phyloP scores from a whole-genome alignment of 805 yeast species.

The Candida easanensis region DNA sequence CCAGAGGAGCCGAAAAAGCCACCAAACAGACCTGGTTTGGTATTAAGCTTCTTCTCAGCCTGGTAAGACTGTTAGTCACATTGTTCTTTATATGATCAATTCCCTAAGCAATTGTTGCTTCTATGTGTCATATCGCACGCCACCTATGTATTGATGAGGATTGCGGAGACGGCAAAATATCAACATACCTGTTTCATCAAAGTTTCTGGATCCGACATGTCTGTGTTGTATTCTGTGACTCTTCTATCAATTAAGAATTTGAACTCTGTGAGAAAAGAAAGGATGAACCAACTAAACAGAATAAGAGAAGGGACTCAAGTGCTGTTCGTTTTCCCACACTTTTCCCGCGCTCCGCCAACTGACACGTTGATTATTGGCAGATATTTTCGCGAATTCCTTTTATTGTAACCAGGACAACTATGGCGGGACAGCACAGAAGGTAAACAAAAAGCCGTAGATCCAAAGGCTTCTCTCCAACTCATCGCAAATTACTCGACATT shows the following conservation, averaged over 20 bases:
- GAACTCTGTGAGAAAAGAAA: too few species aligned
- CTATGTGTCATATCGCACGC: not conserved
- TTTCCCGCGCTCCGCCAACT: too few species aligned
- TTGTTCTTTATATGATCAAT: too few species aligned
- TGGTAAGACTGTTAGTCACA: conserved; percentile 21
- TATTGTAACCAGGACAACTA: not conserved
- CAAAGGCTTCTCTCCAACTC: too few species aligned
- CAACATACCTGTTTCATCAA: conserved; percentile 37
- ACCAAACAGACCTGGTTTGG: conserved; percentile 65
- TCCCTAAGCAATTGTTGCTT: too few species aligned
- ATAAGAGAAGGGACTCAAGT: too few species aligned
- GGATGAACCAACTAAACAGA: too few species aligned
- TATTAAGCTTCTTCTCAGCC: conserved; percentile 71
- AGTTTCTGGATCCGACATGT: conserved; percentile 24
- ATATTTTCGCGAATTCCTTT: conserved; percentile 26
- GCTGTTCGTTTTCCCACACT: too few species aligned
- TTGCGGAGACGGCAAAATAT: not conserved
- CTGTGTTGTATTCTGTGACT: not conserved
- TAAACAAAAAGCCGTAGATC: not conserved
- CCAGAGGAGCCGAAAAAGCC: conserved; percentile 63
- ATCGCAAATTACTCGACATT: too few species aligned
- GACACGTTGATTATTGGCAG: conserved; percentile 18
- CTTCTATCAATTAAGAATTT: not conserved
- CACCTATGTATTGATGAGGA: not conserved
- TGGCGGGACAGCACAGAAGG: not conserved